A percentile compares a stretch with the other conserved stretches of the same genome.
These are phyloP conservation scores for Caryopteris hybrid DNA, from an alignment of 305 asterid genomes.

Conservation along the genomic window DNA sequence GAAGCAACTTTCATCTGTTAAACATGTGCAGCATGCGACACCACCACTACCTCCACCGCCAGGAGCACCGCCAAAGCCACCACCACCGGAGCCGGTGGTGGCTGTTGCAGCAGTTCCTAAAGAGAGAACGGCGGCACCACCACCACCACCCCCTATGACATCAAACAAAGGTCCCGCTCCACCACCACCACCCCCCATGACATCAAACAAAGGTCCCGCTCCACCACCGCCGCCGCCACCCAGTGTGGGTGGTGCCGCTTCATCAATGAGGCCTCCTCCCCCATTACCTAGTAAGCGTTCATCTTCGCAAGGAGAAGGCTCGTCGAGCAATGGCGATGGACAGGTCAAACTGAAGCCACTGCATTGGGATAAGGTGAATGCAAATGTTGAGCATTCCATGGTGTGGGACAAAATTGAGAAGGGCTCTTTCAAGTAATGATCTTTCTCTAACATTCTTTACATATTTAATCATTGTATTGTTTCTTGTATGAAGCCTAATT, in stretches of 20 bases:
- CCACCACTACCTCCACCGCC: slow-evolving; percentile 29
- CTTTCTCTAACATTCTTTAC: background rate
- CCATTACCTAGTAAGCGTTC: slow-evolving; percentile 25
- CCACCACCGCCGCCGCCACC: slow-evolving; percentile 48
- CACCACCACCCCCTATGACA: slow-evolving; percentile 24
- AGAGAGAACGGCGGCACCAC: slow-evolving; percentile 19
- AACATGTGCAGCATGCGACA: slow-evolving; percentile 11
- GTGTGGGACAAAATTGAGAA: slow-evolving; percentile 90
- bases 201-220: slow-evolving; percentile 25
- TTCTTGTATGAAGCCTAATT: background rate
- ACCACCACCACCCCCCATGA: slow-evolving; percentile 39
- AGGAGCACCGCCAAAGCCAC: slow-evolving; percentile 3
- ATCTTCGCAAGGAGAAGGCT: slow-evolving; percentile 30
- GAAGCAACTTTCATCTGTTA: slow-evolving; percentile 27
- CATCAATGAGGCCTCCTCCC: slow-evolving; percentile 33
- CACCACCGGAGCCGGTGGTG: background rate
- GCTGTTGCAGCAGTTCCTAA: slow-evolving; percentile 5
- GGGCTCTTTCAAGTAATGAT: slow-evolving; percentile 90
- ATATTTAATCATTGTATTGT: background rate
- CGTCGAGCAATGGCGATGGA: slow-evolving; percentile 31
- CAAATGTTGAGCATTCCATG: slow-evolving; percentile 78
- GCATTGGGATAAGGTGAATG: slow-evolving; percentile 95
- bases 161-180: slow-evolving; percentile 26
- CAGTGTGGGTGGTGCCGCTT: slow-evolving; percentile 21
- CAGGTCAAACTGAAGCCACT: slow-evolving; percentile 75